Conservation (phyloP, 164 flowering plant genomes). For the Litsea cubeba region DNA sequence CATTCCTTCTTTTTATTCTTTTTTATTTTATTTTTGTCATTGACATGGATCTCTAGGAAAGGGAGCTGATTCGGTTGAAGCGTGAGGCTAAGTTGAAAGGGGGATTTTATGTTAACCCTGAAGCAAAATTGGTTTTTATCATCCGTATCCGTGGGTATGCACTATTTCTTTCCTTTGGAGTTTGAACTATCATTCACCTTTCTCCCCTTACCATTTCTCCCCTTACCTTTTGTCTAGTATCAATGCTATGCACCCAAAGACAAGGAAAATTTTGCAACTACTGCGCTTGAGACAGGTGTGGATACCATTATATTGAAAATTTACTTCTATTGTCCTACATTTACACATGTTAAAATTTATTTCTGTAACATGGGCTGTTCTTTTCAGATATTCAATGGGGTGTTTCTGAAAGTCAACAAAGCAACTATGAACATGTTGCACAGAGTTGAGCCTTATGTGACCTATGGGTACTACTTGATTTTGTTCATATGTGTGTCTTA, state of each 20-base stretch:
- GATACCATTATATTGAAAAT: too few species aligned
- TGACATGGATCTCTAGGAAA: constrained; percentile 13
- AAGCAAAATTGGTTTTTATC: constrained; percentile 50
- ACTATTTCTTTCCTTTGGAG: not conserved
- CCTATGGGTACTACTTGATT: constrained; percentile 38
- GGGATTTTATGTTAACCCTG: constrained; percentile 56
- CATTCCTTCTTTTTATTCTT: not conserved
- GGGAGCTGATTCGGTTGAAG: constrained; percentile 32
- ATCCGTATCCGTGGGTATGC: constrained; percentile 51
- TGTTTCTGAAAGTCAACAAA: constrained; percentile 61
- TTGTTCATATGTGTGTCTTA: not conserved
- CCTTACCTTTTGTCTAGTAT: constrained; percentile 18
- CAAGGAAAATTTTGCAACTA: constrained; percentile 49
- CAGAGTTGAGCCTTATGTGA: constrained; percentile 63
- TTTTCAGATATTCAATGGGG: constrained; percentile 59
- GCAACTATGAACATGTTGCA: constrained; percentile 66
- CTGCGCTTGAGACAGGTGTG: constrained; percentile 55
- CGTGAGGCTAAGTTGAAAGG: constrained; percentile 43
- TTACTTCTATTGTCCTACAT: too few species aligned
- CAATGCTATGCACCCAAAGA: constrained; percentile 2
- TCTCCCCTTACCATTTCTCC: not conserved
- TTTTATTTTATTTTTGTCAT: too few species aligned
- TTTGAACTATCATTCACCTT: not conserved
- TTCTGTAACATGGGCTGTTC: too few species aligned
- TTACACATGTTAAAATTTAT: too few species aligned